Evolutionary conservation across 345 rosid species (phyloP), one percentile per base, ranked within the genome.

Genomic region (Luvunga scandens): DNA sequence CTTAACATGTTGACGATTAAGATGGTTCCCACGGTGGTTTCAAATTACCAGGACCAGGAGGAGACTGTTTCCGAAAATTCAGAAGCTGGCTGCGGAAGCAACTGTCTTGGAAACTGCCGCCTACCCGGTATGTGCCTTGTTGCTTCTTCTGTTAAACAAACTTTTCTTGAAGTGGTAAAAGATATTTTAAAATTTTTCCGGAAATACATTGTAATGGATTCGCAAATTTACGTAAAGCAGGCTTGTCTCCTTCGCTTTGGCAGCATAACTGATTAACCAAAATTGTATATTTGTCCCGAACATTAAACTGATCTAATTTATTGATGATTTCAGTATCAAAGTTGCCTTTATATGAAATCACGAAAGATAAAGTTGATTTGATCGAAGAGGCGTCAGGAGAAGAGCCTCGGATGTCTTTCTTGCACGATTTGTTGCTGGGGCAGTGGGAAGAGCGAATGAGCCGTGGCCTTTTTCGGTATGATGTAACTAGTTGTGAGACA

Each of bases 391-490:
- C 71, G 77, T 78, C 28, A 59, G 78, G 75, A 13, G 36, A 65
- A 28, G 64, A 27, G 53, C 75, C 81, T 61, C 73, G 27, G 71
- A 56, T 14, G 3, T 73, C 69, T 45, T 66, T 69, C 66, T 25
- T 61, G 65, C 67, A 69, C 3, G 55, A 66, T 60, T 42, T 85
- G 65, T 55, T 85, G 69, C 76, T 85, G 56, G 80, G 70, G 39
- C 78, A 90, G 84, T 88, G 93, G 93, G 88, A 86, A 71, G 87
- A 86, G 4, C 84, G 89, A 31, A 78, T 85, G 86, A 84, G 78
- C 50, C 75, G 68, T 33, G 88, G 90, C 9, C 85, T 88, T 9
- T 90, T 88, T 77, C 85, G 83, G n/a, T 90, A 90, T 33, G 86
- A 86, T 79, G 88, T 90, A 13, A 85, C 86, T n/a, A 69, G 81